Percentiles rank a stretch among this genome's conserved stretches.
Evolutionary conservation across 2,329 filamentous ascomycete genomes (phyloP).

Genomic region (Myriangium duriaei): DNA sequence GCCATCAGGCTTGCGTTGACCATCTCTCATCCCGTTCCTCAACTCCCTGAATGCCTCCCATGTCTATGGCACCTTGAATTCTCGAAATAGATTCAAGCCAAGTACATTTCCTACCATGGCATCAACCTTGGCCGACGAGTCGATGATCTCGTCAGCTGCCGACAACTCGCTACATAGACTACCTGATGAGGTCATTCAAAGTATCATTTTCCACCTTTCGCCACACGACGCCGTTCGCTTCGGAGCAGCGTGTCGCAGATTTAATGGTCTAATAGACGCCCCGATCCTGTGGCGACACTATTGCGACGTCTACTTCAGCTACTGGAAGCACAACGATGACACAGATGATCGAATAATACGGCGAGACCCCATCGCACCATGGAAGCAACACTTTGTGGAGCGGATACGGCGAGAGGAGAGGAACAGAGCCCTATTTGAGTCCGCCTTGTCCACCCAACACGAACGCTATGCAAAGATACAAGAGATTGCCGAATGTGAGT

Average conservation of each 20-base stretch:
- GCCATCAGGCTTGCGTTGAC: no score
- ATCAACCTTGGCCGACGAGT: no score
- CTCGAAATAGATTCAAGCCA: no score
- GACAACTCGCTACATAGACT: conserved; percentile 25
- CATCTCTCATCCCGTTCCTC: no score
- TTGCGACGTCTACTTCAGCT: conserved; percentile 56
- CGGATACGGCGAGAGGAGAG: conserved; percentile 24
- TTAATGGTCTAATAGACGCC: conserved; percentile 55
- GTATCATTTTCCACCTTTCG: conserved; percentile 55
- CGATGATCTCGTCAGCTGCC: background rate
- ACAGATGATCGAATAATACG: conserved; percentile 41
- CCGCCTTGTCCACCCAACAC: conserved; percentile 57
- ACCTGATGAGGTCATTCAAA: conserved; percentile 75
- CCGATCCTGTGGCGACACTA: conserved; percentile 69
- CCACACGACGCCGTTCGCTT: conserved; percentile 36
- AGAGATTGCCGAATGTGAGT: conserved; percentile 55
- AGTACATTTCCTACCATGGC: no score
- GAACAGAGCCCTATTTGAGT: conserved; percentile 40
- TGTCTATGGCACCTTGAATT: no score
- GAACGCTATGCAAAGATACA: conserved; percentile 58
- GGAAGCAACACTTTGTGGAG: conserved; percentile 46
- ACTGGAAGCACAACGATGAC: conserved; percentile 60
- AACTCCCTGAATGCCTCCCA: no score
- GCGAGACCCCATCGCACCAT: conserved; percentile 31
- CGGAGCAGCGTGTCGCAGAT: conserved; percentile 49